A percentile compares a stretch with the other conserved stretches of the same genome.
phyloP scores from a whole-genome alignment of 495 filamentous ascomycete genomes.

The Delitschia confertaspora region DNA sequence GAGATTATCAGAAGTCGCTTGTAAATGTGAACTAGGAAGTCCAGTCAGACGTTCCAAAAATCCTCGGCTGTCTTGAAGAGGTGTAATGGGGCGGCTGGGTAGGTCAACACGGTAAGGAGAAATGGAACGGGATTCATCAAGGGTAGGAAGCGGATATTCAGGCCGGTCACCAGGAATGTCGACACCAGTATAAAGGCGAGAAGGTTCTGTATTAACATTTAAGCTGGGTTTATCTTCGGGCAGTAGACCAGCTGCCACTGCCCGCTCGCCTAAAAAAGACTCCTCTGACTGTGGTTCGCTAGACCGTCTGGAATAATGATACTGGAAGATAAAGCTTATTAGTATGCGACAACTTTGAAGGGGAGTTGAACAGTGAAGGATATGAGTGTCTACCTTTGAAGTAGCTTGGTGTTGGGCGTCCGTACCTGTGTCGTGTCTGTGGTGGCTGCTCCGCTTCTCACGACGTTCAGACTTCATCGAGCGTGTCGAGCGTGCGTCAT shows the following conservation, averaged over 20 bases:
- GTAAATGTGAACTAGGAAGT: constrained; percentile 9
- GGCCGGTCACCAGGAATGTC: constrained; percentile 24
- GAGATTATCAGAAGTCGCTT: constrained; percentile 18
- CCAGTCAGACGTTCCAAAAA: constrained; percentile 21
- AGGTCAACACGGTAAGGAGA: constrained; percentile 8
- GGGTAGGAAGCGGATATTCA: constrained; percentile 22
- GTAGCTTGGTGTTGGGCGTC: constrained; percentile 11
- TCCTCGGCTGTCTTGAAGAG: constrained; percentile 21
- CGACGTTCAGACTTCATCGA: constrained; percentile 15
- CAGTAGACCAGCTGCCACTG: constrained; percentile 35
- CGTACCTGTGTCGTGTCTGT: constrained; percentile 19
- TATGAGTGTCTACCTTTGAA: constrained; percentile 16
- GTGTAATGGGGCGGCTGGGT: constrained; percentile 19
- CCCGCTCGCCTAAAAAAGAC: constrained; percentile 41
- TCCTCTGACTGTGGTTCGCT: constrained; percentile 20
- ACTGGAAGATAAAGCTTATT: background rate
- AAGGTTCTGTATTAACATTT: constrained; percentile 2
- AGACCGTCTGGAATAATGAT: constrained; percentile 14
- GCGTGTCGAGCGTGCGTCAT: constrained; percentile 19
- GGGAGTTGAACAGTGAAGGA: constrained; percentile 1
- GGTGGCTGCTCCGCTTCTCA: constrained; percentile 22
- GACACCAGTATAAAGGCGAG: constrained; percentile 3
- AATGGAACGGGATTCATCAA: constrained; percentile 20
- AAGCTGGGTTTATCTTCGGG: constrained; percentile 24
- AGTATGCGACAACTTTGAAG: background rate